Percentiles rank a stretch among this genome's conserved stretches.
Evolutionary conservation across 1,284 basidiomycete species (phyloP).

Genomic region (Malassezia yamatoensis): DNA sequence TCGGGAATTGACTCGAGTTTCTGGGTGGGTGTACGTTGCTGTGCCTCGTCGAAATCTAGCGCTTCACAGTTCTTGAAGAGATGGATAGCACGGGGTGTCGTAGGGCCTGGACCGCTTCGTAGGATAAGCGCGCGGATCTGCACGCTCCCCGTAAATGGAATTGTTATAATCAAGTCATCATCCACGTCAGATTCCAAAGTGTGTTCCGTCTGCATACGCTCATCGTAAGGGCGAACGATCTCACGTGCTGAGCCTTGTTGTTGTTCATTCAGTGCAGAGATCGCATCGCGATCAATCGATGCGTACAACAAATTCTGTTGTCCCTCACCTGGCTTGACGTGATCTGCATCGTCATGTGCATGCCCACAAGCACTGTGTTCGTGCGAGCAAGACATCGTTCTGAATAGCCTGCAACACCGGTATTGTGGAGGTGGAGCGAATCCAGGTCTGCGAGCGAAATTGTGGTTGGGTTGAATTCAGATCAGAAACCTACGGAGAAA

Average conservation of each 20-base stretch:
- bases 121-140: conserved; percentile 30
- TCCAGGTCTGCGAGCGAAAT: no score
- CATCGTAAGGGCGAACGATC: conserved; percentile 34
- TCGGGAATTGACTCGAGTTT: conserved; percentile 33
- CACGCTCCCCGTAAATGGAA: conserved; percentile 38
- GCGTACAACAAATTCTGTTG: conserved; percentile 34
- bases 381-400: conserved; percentile 29
- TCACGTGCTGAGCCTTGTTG: conserved; percentile 15
- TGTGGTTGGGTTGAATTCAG: no score
- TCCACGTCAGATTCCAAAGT: conserved; percentile 28
- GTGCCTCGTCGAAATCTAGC: conserved; percentile 33
- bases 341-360: conserved; percentile 37
- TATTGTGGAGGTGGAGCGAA: no score
- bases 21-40: conserved; percentile 18
- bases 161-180: conserved; percentile 34
- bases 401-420: no score
- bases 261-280: conserved; percentile 34
- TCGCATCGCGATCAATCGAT: conserved; percentile 28
- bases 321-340: conserved; percentile 33
- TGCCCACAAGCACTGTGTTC: conserved; percentile 32
- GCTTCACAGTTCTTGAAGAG: conserved; percentile 31
- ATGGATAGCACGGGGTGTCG: conserved; percentile 29
- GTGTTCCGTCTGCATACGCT: conserved; percentile 18
- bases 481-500: no score
- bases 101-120: conserved; percentile 17